Percentiles rank a stretch among this genome's conserved stretches.
Conservation (phyloP, 148 eudicot species). For the Silene conica region DNA sequence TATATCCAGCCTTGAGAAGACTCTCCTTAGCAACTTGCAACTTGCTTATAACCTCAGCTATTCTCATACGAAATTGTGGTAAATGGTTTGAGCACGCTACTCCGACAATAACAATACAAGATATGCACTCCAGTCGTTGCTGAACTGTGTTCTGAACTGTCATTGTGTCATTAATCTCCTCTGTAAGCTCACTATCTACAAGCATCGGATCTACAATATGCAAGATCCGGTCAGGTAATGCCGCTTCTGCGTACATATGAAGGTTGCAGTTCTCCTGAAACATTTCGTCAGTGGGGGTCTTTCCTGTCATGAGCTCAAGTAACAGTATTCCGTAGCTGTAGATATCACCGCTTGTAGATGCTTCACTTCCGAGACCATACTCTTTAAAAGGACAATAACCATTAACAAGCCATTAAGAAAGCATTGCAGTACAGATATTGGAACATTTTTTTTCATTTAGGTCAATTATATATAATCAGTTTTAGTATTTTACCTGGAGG, state of each 20-base stretch:
- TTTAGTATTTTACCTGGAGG: too few species aligned
- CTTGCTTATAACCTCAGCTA: slow-evolving; percentile 6
- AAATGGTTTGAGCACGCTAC: slow-evolving; percentile 17
- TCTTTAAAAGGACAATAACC: background rate
- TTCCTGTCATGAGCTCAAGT: slow-evolving; percentile 17
- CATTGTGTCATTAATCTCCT: background rate
- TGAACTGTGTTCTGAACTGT: background rate
- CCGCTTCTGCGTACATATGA: slow-evolving; percentile 8
- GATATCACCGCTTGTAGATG: background rate
- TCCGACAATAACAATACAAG: slow-evolving; percentile 1
- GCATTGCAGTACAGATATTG: background rate
- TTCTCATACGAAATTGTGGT: slow-evolving; percentile 12
- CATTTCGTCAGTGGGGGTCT: slow-evolving; percentile 6
- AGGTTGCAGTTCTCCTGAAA: slow-evolving; percentile 4
- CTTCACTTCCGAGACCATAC: slow-evolving; percentile 8
- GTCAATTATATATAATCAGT: too few species aligned
- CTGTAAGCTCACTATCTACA: background rate
- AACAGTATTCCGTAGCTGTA: slow-evolving; percentile 10
- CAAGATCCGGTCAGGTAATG: background rate
- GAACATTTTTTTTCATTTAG: too few species aligned
- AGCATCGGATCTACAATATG: slow-evolving; percentile 6
- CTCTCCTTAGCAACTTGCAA: background rate
- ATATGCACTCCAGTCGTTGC: background rate
- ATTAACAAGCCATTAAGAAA: too few species aligned
- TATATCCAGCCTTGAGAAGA: background rate